A percentile compares a stretch with the other conserved stretches of the same genome.
These are phyloP conservation scores for Adansonia gregorii DNA, from an alignment of 441 rosid genomes.

Conservation along the genomic window DNA sequence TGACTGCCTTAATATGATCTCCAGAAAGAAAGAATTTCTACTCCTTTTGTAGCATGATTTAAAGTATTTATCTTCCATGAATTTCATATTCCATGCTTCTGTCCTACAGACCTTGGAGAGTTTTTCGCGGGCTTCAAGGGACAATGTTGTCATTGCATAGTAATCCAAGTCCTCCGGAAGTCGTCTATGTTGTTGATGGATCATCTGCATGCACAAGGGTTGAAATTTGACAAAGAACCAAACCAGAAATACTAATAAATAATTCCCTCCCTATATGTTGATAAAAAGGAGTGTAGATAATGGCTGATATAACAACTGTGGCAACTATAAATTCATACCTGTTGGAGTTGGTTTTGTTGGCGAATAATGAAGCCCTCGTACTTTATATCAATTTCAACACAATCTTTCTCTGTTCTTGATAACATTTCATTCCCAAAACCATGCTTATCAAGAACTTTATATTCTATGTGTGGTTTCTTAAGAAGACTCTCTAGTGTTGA, in stretches of 20 bases:
- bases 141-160: conserved; percentile 77
- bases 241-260: not conserved
- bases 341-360: conserved; percentile 80
- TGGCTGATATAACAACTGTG: not conserved
- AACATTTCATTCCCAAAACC: conserved; percentile 79
- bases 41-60: not conserved
- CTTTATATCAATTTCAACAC: conserved; percentile 92
- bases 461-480: conserved; percentile 90
- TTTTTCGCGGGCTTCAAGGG: conserved; percentile 92
- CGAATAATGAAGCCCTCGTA: conserved; percentile 95
- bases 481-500: conserved; percentile 85
- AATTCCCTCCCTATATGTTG: not conserved
- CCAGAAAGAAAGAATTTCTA: not conserved
- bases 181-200: conserved; percentile 74
- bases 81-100: not conserved
- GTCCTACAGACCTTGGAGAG: conserved; percentile 77
- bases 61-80: not conserved
- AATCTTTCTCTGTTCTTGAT: conserved; percentile 77
- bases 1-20: not conserved
- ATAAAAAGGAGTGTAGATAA: not conserved
- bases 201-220: conserved; percentile 57
- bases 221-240: conserved; percentile 18
- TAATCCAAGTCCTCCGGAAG: conserved; percentile 95
- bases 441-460: conserved; percentile 77
- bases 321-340: conserved; percentile 49